Evolutionary conservation across 306 rosid genomes (phyloP).

Genomic region (Cicer yamashitae): DNA sequence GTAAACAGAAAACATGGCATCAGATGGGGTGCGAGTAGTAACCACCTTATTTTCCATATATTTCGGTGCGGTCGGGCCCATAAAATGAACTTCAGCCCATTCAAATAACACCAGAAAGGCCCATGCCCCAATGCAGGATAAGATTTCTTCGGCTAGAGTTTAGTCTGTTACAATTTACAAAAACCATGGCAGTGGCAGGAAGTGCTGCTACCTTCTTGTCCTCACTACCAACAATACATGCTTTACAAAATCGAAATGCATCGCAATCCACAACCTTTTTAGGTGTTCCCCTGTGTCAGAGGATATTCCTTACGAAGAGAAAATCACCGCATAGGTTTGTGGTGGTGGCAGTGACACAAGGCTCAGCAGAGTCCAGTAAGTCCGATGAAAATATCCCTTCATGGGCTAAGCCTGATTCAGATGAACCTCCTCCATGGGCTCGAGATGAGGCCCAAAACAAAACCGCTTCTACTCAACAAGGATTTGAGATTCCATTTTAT

Average conservation of each 20-base stretch:
- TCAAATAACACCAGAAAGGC: not conserved
- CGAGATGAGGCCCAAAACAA: conserved; percentile 54
- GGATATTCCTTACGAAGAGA: not conserved
- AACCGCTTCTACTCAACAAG: conserved; percentile 45
- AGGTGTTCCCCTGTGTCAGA: not conserved
- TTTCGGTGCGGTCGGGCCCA: not conserved
- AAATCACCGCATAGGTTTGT: conserved; percentile 12
- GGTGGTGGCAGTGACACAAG: conserved; percentile 70
- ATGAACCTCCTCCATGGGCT: conserved; percentile 97
- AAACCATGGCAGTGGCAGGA: conserved; percentile 34
- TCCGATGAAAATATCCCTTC: conserved; percentile 83
- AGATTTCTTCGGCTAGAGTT: conserved; percentile 22
- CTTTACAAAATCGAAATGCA: conserved; percentile 17
- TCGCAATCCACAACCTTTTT: not conserved
- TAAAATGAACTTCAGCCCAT: not conserved
- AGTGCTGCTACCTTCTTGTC: conserved; percentile 6
- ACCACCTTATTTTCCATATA: too few relatives aligned
- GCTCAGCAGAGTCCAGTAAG: conserved; percentile 78
- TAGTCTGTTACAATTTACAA: not conserved
- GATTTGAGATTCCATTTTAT: conserved; percentile 67
- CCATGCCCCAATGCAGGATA: conserved; percentile 10
- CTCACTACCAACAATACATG: not conserved
- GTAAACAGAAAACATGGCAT: too few relatives aligned
- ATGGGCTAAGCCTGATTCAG: conserved; percentile 87
- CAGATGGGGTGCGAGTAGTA: too few relatives aligned